phyloP scores from a whole-genome alignment of 257 asterid species.

The Mitragyna speciosa region DNA sequence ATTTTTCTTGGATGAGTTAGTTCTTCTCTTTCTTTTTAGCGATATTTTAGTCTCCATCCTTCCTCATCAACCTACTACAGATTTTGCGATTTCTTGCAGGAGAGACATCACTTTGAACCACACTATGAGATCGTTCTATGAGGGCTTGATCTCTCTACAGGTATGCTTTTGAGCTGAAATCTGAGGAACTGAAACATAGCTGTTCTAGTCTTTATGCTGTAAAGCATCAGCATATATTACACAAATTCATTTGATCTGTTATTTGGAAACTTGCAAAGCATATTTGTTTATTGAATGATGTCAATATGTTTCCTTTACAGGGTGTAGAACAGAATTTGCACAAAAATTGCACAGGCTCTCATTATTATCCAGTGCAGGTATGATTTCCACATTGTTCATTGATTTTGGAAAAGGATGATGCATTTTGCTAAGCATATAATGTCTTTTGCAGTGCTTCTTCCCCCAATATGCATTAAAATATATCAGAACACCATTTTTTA shows the following conservation, averaged over 20 bases:
- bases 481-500: slow-evolving; percentile 74
- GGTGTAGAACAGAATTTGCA: slow-evolving; percentile 64
- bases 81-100: slow-evolving; percentile 46
- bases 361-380: slow-evolving; percentile 56
- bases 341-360: slow-evolving; percentile 60
- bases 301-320: slow-evolving; percentile 35
- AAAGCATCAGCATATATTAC: neutral
- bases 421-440: slow-evolving; percentile 9
- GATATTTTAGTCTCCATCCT: neutral
- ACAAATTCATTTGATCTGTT: neutral
- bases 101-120: slow-evolving; percentile 68
- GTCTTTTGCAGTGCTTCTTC: slow-evolving; percentile 79
- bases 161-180: slow-evolving; percentile 29
- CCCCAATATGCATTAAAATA: slow-evolving; percentile 76
- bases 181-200: neutral
- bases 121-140: slow-evolving; percentile 67
- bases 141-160: slow-evolving; percentile 60
- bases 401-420: slow-evolving; percentile 10
- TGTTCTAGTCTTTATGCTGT: neutral
- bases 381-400: slow-evolving; percentile 17
- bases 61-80: neutral
- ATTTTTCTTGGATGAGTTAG: slow-evolving; percentile 80
- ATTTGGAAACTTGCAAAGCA: neutral
- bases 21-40: slow-evolving; percentile 18
- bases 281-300: neutral